phyloP scores from a whole-genome alignment of 495 filamentous ascomycete genomes.

The Neurospora sp. region DNA sequence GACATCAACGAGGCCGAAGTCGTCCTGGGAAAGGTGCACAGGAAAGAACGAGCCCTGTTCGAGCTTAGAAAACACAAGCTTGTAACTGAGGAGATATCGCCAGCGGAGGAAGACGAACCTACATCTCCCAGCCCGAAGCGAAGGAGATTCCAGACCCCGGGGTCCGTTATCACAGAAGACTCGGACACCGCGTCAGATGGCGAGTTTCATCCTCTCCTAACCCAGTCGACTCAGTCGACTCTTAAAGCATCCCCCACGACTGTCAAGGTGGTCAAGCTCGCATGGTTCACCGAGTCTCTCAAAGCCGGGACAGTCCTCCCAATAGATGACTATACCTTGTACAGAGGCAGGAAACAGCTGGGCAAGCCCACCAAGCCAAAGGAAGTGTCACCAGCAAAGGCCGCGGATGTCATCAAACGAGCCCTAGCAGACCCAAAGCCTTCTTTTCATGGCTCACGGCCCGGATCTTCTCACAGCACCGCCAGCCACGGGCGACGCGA shows the following conservation, averaged over 20 bases:
- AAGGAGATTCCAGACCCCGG: constrained; percentile 16
- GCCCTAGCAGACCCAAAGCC: constrained; percentile 20
- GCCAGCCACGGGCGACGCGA: constrained; percentile 1
- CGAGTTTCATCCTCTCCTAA: constrained; percentile 3
- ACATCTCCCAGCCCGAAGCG: constrained; percentile 23
- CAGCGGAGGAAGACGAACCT: background rate
- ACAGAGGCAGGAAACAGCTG: constrained; percentile 40
- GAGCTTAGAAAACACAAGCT: constrained; percentile 59
- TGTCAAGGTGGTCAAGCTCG: constrained; percentile 60
- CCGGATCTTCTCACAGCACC: constrained; percentile 7
- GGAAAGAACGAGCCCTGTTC: constrained; percentile 59
- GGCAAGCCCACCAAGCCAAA: constrained; percentile 7
- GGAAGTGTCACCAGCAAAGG: constrained; percentile 6
- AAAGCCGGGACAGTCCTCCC: constrained; percentile 43
- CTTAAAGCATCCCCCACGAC: constrained; percentile 13
- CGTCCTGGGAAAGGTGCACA: constrained; percentile 60
- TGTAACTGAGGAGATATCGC: constrained; percentile 49
- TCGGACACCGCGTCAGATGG: constrained; percentile 30
- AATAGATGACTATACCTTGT: constrained; percentile 54
- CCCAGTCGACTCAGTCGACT: background rate
- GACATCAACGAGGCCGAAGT: constrained; percentile 63
- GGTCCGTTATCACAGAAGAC: constrained; percentile 16
- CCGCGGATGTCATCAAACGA: constrained; percentile 21
- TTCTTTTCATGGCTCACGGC: constrained; percentile 1
- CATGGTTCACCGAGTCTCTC: constrained; percentile 64